Evolutionary conservation across 2,329 filamentous ascomycete species (phyloP).

Genomic region (Fusarium ramigenum): DNA sequence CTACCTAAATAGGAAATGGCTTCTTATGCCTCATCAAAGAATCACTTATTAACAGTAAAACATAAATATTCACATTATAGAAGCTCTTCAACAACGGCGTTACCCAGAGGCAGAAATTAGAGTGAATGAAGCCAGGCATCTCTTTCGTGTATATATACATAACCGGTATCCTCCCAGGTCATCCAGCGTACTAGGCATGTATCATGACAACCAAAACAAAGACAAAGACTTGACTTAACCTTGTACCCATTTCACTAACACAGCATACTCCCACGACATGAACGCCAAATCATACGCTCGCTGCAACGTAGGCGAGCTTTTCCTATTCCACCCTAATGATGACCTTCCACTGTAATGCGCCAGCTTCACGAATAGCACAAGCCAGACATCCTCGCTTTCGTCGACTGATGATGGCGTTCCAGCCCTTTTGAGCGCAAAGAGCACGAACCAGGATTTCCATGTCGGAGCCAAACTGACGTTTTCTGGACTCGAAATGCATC

Average conservation of each 20-base stretch:
- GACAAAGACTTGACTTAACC: not conserved
- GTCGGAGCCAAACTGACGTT: constrained; percentile 69
- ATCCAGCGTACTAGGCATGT: constrained; percentile 9
- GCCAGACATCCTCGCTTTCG: constrained; percentile 74
- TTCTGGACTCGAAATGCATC: constrained; percentile 66
- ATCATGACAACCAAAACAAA: constrained; percentile 13
- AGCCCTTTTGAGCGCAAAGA: constrained; percentile 77
- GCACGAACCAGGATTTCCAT: constrained; percentile 77
- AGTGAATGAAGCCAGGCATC: not conserved
- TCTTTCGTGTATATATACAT: constrained; percentile 11
- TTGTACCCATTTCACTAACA: not conserved
- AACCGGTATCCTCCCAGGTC: constrained; percentile 4
- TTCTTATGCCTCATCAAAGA: not conserved
- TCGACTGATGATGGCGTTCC: constrained; percentile 77
- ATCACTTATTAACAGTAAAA: not conserved
- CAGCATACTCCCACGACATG: constrained; percentile 1
- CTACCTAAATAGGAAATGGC: constrained; percentile 29
- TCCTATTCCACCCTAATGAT: constrained; percentile 67
- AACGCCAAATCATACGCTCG: constrained; percentile 25
- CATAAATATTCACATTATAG: not conserved
- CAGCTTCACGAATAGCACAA: constrained; percentile 79
- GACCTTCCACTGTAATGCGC: constrained; percentile 74
- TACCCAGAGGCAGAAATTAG: not conserved
- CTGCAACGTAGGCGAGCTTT: not conserved
- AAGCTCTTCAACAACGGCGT: not conserved